Evolutionary conservation across 306 rosid species (phyloP).

Genomic region (Morella rubra): DNA sequence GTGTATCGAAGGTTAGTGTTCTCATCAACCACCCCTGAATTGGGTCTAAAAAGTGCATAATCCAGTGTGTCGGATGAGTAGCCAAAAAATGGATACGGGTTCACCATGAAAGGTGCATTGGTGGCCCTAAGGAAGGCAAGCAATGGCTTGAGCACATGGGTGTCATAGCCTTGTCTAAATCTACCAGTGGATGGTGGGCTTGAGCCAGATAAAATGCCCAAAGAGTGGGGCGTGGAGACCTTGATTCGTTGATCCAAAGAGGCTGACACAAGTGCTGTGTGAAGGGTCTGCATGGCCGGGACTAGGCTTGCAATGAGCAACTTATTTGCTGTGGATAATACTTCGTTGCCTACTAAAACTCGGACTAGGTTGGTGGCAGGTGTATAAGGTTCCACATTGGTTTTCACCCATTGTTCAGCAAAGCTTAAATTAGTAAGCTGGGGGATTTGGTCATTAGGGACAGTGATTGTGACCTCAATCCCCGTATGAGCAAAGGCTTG

Average conservation of each 20-base stretch:
- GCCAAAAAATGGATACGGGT: conserved; percentile 74
- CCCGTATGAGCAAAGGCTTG: conserved; percentile 55
- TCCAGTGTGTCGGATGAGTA: conserved; percentile 45
- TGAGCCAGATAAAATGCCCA: conserved; percentile 64
- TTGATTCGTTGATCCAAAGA: conserved; percentile 45
- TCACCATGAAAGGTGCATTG: conserved; percentile 65
- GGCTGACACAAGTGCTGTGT: conserved; percentile 52
- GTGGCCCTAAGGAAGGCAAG: conserved; percentile 58
- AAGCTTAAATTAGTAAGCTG: conserved; percentile 41
- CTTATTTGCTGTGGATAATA: conserved; percentile 60
- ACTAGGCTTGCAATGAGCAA: conserved; percentile 52
- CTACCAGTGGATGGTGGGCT: conserved; percentile 74
- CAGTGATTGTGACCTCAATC: conserved; percentile 50
- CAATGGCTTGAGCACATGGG: conserved; percentile 62
- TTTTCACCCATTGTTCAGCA: conserved; percentile 58
- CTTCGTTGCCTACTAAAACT: conserved; percentile 64
- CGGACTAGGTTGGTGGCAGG: conserved; percentile 57
- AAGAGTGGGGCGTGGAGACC: conserved; percentile 73
- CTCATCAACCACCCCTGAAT: conserved; percentile 49
- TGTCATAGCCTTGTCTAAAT: conserved; percentile 83
- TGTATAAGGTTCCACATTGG: conserved; percentile 53
- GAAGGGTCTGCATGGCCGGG: conserved; percentile 68
- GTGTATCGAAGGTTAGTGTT: conserved; percentile 45
- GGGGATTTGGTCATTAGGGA: conserved; percentile 66
- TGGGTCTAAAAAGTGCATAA: conserved; percentile 56